A percentile compares a stretch with the other conserved stretches of the same genome.
Conservation (phyloP, 768 basidiomycete genomes). For the Kwoniella bestiolae region DNA sequence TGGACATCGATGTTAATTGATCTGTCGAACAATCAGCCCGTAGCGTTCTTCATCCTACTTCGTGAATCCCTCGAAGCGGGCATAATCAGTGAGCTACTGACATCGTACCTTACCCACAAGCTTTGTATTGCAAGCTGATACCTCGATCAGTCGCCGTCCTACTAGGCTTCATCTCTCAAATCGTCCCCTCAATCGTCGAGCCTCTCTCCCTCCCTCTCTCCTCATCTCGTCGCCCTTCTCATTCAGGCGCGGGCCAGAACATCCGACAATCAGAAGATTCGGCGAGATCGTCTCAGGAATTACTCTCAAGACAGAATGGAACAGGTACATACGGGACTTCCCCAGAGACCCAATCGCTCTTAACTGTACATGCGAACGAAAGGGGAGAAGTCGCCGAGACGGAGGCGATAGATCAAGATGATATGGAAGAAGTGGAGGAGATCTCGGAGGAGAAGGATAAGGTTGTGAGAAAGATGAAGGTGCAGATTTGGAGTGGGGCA, state of each 20-base stretch:
- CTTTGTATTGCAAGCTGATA: neutral
- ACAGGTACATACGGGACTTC: slow-evolving; percentile 14
- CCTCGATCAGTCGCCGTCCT: slow-evolving; percentile 68
- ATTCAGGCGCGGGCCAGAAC: neutral
- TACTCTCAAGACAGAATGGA: neutral
- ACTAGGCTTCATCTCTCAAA: slow-evolving; percentile 78
- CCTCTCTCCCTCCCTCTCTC: neutral
- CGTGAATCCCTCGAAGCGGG: slow-evolving; percentile 86
- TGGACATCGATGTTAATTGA: neutral
- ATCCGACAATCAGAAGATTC: slow-evolving; percentile 16
- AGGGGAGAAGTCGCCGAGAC: neutral
- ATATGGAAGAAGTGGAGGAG: slow-evolving; percentile 17
- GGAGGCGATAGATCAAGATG: slow-evolving; percentile 41
- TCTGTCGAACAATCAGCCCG: no score
- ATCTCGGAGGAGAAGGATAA: slow-evolving; percentile 27
- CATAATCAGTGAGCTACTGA: slow-evolving; percentile 64
- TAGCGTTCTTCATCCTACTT: slow-evolving; percentile 62
- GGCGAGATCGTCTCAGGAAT: slow-evolving; percentile 16
- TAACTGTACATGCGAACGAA: neutral
- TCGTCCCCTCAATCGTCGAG: slow-evolving; percentile 18
- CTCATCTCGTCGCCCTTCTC: neutral
- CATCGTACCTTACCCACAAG: neutral
- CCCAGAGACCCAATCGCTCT: slow-evolving; percentile 1
- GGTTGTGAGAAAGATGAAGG: slow-evolving; percentile 30
- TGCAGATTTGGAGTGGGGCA: slow-evolving; percentile 69